Evolutionary conservation across 495 filamentous ascomycete species (phyloP), one percentile per base, ranked within the genome.

Genomic region (Cenococcum geophilum): DNA sequence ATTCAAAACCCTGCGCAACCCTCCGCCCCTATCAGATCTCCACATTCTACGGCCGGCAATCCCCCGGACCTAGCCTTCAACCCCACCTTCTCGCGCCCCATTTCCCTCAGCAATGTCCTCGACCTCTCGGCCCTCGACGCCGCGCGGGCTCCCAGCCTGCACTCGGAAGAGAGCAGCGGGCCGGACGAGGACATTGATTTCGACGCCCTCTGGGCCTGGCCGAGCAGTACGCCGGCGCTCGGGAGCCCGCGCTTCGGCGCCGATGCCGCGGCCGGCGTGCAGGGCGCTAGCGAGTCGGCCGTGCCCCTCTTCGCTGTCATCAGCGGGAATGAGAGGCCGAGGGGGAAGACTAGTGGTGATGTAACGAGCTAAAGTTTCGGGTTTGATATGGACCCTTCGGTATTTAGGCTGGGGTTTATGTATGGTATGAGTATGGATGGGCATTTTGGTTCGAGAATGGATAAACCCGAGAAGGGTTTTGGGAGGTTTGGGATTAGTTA

Each of bases 161-260:
- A 60, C n/a, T 45, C 18, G 9, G 67, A 70, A 20, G 64, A 74
- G 0, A 77, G 77, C 5, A 49, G 69, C 8, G 70, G 71, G 10
- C 63, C 68, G 12, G 79, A 81, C 35, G 73, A 76, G 18, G 76
- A 79, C 53, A 78, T 83, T 54, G 77, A 83, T 43, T 81, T 85
- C 43, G 80, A 83, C 60, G 73, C 70, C n/a, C 62, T 84, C 47
- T 84, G 80, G 82, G 72, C 76, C 48, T 79, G 74, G 73, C 73
- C 77, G 4, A 67, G 43, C 21, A 60, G 57, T 36, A 64, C 65
- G 23, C 61, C 61, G 50, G 62, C 57, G 32, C 34, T 64, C 4
- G 65, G 65, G 14, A 60, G 40, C 35, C 65, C 65, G 10, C 4
- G 65, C 23, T 25, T 64, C 14, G 55, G 59, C 5, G 57, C 48